Percentiles rank a stretch among this genome's conserved stretches.
These are phyloP conservation scores for Tubosaeta sp. DNA, from an alignment of 768 basidiomycete genomes.

Conservation along the genomic window DNA sequence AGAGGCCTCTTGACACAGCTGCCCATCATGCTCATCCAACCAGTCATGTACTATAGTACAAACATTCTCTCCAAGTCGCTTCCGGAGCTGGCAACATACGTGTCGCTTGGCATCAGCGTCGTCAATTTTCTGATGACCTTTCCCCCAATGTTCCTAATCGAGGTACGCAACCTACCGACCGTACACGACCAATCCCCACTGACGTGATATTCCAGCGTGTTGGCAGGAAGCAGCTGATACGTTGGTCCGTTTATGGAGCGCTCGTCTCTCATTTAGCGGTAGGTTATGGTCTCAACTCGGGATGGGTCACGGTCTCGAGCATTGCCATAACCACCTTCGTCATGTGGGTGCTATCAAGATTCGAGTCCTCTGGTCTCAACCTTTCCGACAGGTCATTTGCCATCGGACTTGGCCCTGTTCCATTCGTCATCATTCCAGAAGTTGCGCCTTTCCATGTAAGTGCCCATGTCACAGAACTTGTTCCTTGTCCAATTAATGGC, in stretches of 20 bases:
- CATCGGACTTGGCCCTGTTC: conserved; percentile 85
- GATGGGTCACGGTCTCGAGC: conserved; percentile 59
- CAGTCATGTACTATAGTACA: conserved; percentile 90
- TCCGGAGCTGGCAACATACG: conserved; percentile 73
- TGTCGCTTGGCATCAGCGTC: conserved; percentile 79
- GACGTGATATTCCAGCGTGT: conserved; percentile 45
- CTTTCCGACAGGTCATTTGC: conserved; percentile 67
- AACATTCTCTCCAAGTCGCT: conserved; percentile 78
- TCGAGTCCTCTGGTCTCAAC: not conserved
- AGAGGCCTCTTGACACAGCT: conserved; percentile 2
- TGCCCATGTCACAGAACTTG: conserved; percentile 7
- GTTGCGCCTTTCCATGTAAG: conserved; percentile 76
- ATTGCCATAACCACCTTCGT: conserved; percentile 76
- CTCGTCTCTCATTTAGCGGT: conserved; percentile 60
- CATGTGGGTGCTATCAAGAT: conserved; percentile 46
- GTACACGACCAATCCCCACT: conserved; percentile 2
- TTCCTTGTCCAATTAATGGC: not conserved
- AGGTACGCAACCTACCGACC: conserved; percentile 42
- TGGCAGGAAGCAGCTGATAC: conserved; percentile 69
- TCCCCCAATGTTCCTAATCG: conserved; percentile 83
- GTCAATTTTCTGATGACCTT: conserved; percentile 76
- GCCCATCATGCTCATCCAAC: not conserved
- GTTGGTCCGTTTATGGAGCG: conserved; percentile 62
- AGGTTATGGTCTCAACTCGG: conserved; percentile 66
- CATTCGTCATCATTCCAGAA: conserved; percentile 90